phyloP scores from a whole-genome alignment of 495 filamentous ascomycete genomes.

The Neurospora pannonica region DNA sequence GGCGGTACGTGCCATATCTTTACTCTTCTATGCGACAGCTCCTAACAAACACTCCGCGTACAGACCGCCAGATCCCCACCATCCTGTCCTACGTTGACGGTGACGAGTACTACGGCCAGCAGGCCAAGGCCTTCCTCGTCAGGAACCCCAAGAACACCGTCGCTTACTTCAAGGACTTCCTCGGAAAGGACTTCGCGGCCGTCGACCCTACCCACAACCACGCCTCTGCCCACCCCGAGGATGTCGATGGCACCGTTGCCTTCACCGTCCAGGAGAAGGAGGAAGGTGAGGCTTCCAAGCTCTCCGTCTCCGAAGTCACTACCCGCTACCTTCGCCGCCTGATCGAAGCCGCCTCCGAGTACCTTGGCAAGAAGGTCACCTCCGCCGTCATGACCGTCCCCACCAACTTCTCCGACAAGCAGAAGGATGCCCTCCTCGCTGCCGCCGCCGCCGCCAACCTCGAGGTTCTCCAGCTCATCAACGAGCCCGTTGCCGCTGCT shows the following conservation, averaged over 20 bases:
- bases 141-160: constrained; percentile 89
- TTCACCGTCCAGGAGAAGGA: constrained; percentile 77
- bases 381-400: constrained; percentile 89
- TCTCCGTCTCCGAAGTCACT: constrained; percentile 76
- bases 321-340: constrained; percentile 80
- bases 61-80: constrained; percentile 94
- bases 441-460: constrained; percentile 74
- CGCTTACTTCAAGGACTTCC: constrained; percentile 89
- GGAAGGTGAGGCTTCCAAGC: constrained; percentile 45
- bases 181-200: constrained; percentile 89
- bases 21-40: background rate
- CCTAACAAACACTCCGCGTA: background rate
- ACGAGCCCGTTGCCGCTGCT: constrained; percentile 84
- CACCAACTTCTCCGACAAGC: constrained; percentile 81
- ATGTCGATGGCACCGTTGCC: constrained; percentile 59
- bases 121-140: constrained; percentile 86
- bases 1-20: constrained; percentile 54
- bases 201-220: constrained; percentile 96
- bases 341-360: constrained; percentile 76
- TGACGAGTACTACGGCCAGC: constrained; percentile 92
- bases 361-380: constrained; percentile 81
- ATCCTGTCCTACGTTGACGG: constrained; percentile 89
- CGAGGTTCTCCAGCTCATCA: constrained; percentile 85
- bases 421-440: constrained; percentile 67
- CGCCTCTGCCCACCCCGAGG: constrained; percentile 81